These are phyloP conservation scores for Circinella minor DNA, from an alignment of 371 early-diverging fungal species.

Conservation along the genomic window DNA sequence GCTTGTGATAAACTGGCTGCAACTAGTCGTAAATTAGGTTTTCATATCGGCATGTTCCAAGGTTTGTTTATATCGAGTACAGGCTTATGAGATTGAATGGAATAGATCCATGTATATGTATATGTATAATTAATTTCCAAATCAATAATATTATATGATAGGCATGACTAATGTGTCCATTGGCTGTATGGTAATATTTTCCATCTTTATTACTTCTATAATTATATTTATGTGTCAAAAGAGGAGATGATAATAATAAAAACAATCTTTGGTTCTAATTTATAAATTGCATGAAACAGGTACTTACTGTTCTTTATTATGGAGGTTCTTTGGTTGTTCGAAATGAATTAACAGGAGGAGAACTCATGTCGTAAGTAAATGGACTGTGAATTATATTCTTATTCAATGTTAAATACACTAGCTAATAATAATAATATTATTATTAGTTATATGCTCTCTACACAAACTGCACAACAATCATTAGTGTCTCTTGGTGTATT, in stretches of 20 bases:
- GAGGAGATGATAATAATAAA: no score
- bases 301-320: slow-evolving; percentile 71
- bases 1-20: slow-evolving; percentile 51
- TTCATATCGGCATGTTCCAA: slow-evolving; percentile 84
- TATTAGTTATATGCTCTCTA: slow-evolving; percentile 70
- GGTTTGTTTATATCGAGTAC: slow-evolving; percentile 28
- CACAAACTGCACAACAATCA: slow-evolving; percentile 78
- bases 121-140: no score
- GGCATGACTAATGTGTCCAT: slow-evolving; percentile 73
- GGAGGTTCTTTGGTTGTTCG: slow-evolving; percentile 76
- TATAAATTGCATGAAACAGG: slow-evolving; percentile 5
- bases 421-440: no score
- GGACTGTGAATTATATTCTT: not conserved
- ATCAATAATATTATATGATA: not conserved
- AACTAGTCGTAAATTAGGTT: slow-evolving; percentile 60
- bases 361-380: slow-evolving; percentile 62
- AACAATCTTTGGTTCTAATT: no score
- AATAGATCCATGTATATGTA: not conserved
- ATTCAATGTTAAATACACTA: no score
- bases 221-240: no score
- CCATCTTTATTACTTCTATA: no score
- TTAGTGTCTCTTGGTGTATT: slow-evolving; percentile 70
- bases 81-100: no score
- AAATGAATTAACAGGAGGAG: slow-evolving; percentile 71
- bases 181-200: slow-evolving; percentile 60